phyloP scores from a whole-genome alignment of 345 rosid species.

The Boechera stricta region DNA sequence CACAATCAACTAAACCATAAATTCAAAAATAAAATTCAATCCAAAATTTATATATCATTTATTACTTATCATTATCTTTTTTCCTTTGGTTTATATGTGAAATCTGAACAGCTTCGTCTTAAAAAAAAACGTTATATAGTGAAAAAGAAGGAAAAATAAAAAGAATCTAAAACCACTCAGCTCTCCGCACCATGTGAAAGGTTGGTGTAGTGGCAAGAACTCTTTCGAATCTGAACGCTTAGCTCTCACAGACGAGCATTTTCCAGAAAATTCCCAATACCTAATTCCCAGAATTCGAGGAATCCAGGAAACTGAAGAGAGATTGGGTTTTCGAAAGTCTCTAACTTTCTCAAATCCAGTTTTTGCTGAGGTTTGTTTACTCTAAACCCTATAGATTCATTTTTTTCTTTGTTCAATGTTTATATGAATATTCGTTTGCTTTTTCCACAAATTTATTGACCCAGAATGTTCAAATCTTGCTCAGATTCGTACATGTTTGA shows the following conservation, averaged over 20 bases:
- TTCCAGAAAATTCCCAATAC: not conserved
- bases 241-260: conserved; percentile 28
- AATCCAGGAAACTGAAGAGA: conserved; percentile 1
- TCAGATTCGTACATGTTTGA: conserved; percentile 36
- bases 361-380: conserved; percentile 40
- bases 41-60: conserved; percentile 30
- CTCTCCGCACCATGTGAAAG: conserved; percentile 49
- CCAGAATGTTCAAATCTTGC: conserved; percentile 29
- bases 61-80: conserved; percentile 42
- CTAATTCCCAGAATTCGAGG: conserved; percentile 21
- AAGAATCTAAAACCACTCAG: conserved; percentile 41
- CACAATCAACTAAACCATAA: not conserved
- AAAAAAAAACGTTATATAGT: conserved; percentile 22
- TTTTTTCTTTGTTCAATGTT: conserved; percentile 7
- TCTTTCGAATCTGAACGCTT: conserved; percentile 45
- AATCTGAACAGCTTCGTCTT: conserved; percentile 27
- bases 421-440: not conserved
- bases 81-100: not conserved
- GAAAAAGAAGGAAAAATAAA: not conserved
- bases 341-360: conserved; percentile 23
- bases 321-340: conserved; percentile 28
- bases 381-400: conserved; percentile 30
- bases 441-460: not conserved
- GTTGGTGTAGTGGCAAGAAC: conserved; percentile 47
- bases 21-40: not conserved